Percentiles rank a stretch among this genome's conserved stretches.
phyloP scores from a whole-genome alignment of 441 rosid genomes.

The Corymbia citriodora region DNA sequence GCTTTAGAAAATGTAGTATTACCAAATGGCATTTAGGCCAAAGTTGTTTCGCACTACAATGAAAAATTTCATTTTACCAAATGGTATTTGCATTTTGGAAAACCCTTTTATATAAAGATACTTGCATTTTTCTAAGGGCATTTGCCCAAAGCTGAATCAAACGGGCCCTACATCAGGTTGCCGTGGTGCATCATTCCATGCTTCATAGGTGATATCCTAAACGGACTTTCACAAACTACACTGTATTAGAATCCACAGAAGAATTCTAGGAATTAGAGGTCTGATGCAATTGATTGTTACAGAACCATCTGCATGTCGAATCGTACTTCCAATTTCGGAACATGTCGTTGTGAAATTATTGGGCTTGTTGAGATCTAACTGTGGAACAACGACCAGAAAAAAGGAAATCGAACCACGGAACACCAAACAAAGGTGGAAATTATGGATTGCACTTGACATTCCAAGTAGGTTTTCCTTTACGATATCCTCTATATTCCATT shows the following conservation, averaged over 20 bases:
- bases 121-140: no score
- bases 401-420: background rate
- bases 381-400: background rate
- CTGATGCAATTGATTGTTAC: background rate
- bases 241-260: background rate
- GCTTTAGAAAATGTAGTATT: no score
- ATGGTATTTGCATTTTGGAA: no score
- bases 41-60: no score
- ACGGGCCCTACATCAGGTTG: background rate
- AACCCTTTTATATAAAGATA: no score
- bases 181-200: background rate
- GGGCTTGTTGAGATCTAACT: background rate
- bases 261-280: background rate
- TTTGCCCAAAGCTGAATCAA: no score
- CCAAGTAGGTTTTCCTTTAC: background rate
- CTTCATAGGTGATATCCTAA: background rate
- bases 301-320: no score
- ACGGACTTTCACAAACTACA: background rate
- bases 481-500: background rate
- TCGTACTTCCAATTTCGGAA: background rate
- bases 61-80: no score
- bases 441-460: background rate
- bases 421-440: background rate
- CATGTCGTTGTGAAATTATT: background rate
- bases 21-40: no score